A percentile compares a stretch with the other conserved stretches of the same genome.
phyloP scores from a whole-genome alignment of 2,329 filamentous ascomycete species.

The Penicillium sclerotiorum region DNA sequence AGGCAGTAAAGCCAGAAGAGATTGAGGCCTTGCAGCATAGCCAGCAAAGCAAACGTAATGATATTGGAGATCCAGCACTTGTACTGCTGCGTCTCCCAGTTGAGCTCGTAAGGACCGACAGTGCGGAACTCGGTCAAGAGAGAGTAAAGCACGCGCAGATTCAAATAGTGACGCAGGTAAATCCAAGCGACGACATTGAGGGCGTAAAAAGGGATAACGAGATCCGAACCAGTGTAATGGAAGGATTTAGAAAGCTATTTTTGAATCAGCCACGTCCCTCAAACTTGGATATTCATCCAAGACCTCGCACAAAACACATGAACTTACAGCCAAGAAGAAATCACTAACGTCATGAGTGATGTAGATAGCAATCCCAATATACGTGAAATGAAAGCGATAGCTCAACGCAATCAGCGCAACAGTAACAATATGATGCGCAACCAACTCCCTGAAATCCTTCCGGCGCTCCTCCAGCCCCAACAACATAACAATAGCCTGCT shows the following conservation, averaged over 20 bases:
- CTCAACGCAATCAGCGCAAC: slow-evolving; percentile 76
- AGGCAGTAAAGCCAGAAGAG: slow-evolving; percentile 46
- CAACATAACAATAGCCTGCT: slow-evolving; percentile 83
- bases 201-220: slow-evolving; percentile 78
- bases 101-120: slow-evolving; percentile 44
- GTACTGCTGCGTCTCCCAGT: slow-evolving; percentile 49
- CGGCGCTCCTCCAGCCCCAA: slow-evolving; percentile 84
- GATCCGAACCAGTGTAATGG: slow-evolving; percentile 78
- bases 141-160: slow-evolving; percentile 44
- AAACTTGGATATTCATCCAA: too few species aligned
- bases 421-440: slow-evolving; percentile 85
- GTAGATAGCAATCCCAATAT: slow-evolving; percentile 87
- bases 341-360: slow-evolving; percentile 90
- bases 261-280: neutral
- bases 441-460: slow-evolving; percentile 90
- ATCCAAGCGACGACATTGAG: slow-evolving; percentile 80
- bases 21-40: slow-evolving; percentile 43
- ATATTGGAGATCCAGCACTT: slow-evolving; percentile 46
- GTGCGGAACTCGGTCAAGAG: slow-evolving; percentile 45
- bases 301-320: neutral
- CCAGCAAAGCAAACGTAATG: slow-evolving; percentile 44
- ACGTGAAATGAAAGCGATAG: slow-evolving; percentile 93
- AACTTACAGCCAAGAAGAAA: slow-evolving; percentile 80
- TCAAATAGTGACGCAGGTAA: slow-evolving; percentile 77
- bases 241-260: slow-evolving; percentile 78